Evolutionary conservation across 2,329 filamentous ascomycete genomes (phyloP), one percentile per base, ranked within the genome.

Genomic region (Pyricularia grisea): DNA sequence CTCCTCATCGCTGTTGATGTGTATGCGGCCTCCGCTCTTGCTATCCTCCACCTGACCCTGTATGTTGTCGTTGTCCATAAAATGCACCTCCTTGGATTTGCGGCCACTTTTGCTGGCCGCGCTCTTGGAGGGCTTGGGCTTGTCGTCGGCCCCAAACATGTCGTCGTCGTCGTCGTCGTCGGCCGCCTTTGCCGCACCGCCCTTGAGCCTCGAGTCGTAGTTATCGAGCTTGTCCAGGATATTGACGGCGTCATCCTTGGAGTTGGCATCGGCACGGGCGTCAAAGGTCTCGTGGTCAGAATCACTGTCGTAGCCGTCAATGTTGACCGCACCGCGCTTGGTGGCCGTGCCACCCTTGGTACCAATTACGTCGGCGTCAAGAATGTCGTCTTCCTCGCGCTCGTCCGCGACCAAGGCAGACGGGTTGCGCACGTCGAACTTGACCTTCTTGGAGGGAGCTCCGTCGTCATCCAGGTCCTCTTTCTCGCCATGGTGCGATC

Each of bases 231-330:
- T 80, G 14, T 85, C 82, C 1, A 82, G 75, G 7, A 87, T 75
- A 70, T 84, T 79, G 9, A 85, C 81, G n/a, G 84, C 78, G 42
- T 68, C 67, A n/a, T 74, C 69, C 2, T 71, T 70, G 69, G 81
- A 80, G 72, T 86, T 86, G 69, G 85, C 85, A 70, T 89, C 88
- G 6, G 91, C 90, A 67, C 94, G 87, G 36, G 86, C 86, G 73
- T 95, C 87, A 78, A 97, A 96, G 64, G 92, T 93, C 76, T 98
- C 95, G 72, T 96, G 94, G 68, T 91, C 88, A 2, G 94, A 97
- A 79, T 99, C 95, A 11, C 91, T 95, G 74, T 98, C 94, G 80
- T 98, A 99, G 67, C 95, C 95, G 76, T 98, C 95, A 60, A 99
- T 88, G 75, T 98, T 97, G 69, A 99, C 92, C 0, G 94, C 95